phyloP scores from a whole-genome alignment of 371 early-diverging fungal genomes.

The Actinomortierella wolfii region DNA sequence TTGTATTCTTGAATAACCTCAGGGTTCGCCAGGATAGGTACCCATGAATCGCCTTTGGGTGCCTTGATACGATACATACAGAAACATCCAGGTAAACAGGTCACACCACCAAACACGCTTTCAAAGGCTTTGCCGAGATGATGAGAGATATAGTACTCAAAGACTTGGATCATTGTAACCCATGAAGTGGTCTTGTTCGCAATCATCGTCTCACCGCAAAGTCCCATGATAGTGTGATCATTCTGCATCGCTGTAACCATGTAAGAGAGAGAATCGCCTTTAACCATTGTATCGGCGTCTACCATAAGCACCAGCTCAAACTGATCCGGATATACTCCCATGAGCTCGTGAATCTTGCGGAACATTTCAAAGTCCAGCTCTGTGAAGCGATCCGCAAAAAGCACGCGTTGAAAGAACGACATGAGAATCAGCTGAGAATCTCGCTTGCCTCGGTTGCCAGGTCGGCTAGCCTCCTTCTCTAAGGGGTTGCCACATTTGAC shows the following conservation, averaged over 20 bases:
- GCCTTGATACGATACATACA: conserved; percentile 89
- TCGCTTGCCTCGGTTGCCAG: conserved; percentile 89
- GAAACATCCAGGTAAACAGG: conserved; percentile 98
- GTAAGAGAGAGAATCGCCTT: conserved; percentile 62
- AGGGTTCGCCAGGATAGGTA: conserved; percentile 73
- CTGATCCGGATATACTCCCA: conserved; percentile 63
- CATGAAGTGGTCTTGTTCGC: conserved; percentile 66
- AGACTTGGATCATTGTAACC: conserved; percentile 63
- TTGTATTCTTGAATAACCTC: conserved; percentile 86
- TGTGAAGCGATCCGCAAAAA: conserved; percentile 79
- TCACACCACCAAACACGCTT: conserved; percentile 95
- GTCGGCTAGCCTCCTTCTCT: conserved; percentile 55
- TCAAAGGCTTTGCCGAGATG: conserved; percentile 96
- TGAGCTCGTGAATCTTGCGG: conserved; percentile 62
- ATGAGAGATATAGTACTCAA: conserved; percentile 97
- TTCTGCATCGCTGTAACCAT: conserved; percentile 68
- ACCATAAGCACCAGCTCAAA: conserved; percentile 83
- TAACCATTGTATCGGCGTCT: conserved; percentile 72
- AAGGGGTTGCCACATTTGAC: conserved; percentile 61
- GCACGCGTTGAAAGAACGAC: conserved; percentile 76
- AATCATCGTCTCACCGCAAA: conserved; percentile 75
- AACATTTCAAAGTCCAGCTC: conserved; percentile 82
- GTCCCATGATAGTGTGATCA: conserved; percentile 72
- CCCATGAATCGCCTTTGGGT: conserved; percentile 65
- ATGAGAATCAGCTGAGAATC: conserved; percentile 88